These are phyloP conservation scores for Hanseniaspora clermontiae DNA, from an alignment of 805 yeast species.

Conservation along the genomic window DNA sequence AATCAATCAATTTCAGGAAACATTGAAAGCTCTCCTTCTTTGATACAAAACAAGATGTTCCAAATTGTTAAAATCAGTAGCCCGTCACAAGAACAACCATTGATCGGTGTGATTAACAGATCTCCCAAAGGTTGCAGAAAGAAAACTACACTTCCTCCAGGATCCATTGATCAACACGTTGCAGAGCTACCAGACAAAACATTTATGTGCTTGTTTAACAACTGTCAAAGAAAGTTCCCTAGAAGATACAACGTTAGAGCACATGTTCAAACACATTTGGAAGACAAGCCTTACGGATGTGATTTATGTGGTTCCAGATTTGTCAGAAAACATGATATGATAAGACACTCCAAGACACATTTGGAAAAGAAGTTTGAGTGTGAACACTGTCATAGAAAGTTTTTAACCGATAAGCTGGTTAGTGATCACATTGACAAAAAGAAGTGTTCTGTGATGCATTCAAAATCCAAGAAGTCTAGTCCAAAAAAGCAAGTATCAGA, in stretches of 20 bases:
- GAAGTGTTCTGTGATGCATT: constrained; percentile 66
- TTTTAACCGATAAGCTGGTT: constrained; percentile 80
- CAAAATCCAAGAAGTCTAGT: constrained; percentile 16
- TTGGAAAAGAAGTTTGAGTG: constrained; percentile 59
- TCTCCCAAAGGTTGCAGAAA: constrained; percentile 15
- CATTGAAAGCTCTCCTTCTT: not conserved
- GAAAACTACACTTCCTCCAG: constrained; percentile 63
- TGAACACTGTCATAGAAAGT: constrained; percentile 82
- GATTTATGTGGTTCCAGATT: constrained; percentile 63
- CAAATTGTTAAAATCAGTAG: constrained; percentile 9
- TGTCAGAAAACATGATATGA: constrained; percentile 89
- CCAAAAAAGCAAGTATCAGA: not conserved
- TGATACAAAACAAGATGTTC: constrained; percentile 1
- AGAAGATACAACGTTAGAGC: constrained; percentile 86
- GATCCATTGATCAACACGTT: constrained; percentile 73
- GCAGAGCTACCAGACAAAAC: constrained; percentile 66
- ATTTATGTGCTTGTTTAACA: constrained; percentile 61
- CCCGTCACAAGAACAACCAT: constrained; percentile 10
- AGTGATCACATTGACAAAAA: constrained; percentile 65
- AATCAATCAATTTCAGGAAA: not conserved
- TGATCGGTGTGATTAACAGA: constrained; percentile 13
- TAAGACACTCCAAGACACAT: constrained; percentile 82
- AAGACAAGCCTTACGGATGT: constrained; percentile 87
- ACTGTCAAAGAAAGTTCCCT: constrained; percentile 73
- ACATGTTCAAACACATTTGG: constrained; percentile 90